Evolutionary conservation across 164 flowering plant genomes (phyloP).

Genomic region (Magnolia sinica): DNA sequence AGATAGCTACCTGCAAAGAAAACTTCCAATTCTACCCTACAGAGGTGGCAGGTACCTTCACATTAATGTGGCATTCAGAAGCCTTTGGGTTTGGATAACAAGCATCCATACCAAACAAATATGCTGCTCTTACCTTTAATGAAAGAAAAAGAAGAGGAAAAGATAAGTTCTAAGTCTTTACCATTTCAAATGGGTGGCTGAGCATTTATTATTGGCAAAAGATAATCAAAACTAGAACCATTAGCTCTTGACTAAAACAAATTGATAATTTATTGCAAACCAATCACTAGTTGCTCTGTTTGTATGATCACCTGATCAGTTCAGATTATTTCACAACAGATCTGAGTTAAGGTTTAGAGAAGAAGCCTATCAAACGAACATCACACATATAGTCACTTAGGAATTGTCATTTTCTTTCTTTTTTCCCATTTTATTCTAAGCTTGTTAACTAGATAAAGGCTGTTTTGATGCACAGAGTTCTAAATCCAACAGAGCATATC

Average conservation of each 20-base stretch:
- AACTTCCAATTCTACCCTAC: conserved; percentile 2
- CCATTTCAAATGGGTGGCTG: not conserved
- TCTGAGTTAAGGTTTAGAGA: not conserved
- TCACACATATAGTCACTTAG: too few species aligned
- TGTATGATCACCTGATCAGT: not conserved
- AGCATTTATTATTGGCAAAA: not conserved
- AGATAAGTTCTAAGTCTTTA: not conserved
- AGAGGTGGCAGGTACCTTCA: not conserved
- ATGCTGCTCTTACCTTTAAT: not conserved
- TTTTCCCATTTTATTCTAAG: not conserved
- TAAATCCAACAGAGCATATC: too few species aligned
- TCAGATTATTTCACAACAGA: too few species aligned
- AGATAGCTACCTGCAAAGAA: not conserved
- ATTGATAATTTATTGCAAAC: not conserved
- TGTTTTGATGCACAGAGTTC: not conserved
- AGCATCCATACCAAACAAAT: not conserved
- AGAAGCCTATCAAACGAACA: too few species aligned
- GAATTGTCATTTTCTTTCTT: not conserved
- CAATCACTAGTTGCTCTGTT: not conserved
- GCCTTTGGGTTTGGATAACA: not conserved
- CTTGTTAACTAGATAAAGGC: not conserved
- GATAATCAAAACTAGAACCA: not conserved
- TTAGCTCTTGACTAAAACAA: not conserved
- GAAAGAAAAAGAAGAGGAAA: not conserved
- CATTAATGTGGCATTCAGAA: not conserved